Conservation (phyloP, 164 flowering plant genomes). For the Akebia trifoliata region DNA sequence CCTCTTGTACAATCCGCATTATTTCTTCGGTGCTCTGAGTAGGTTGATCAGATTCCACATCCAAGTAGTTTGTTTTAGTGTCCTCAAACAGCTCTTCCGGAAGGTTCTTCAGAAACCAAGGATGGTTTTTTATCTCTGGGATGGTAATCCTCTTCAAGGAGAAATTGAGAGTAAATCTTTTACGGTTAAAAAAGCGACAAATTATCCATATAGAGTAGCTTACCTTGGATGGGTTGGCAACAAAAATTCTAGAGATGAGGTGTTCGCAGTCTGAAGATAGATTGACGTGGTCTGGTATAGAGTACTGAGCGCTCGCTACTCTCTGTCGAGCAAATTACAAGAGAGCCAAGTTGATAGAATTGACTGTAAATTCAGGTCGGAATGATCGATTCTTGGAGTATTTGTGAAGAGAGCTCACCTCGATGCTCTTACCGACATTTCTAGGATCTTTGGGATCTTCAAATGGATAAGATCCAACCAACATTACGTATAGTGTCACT, state of each 20-base stretch:
- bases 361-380: background rate
- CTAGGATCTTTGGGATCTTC: conserved; percentile 8
- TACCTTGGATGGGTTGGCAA: conserved; percentile 64
- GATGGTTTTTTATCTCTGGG: conserved; percentile 58
- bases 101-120: conserved; percentile 63
- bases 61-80: conserved; percentile 37
- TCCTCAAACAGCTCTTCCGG: conserved; percentile 48
- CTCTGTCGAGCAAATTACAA: conserved; percentile 34
- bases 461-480: conserved; percentile 8
- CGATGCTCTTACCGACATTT: conserved; percentile 4
- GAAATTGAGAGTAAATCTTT: background rate
- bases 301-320: conserved; percentile 56
- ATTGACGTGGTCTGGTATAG: conserved; percentile 67
- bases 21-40: conserved; percentile 56
- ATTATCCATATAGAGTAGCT: background rate
- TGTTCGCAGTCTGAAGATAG: conserved; percentile 53
- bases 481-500: conserved; percentile 8
- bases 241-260: conserved; percentile 61
- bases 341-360: background rate
- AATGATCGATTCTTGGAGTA: background rate
- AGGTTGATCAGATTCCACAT: conserved; percentile 17
- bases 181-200: background rate
- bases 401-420: conserved; percentile 3
- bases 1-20: conserved; percentile 57
- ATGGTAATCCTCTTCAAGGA: conserved; percentile 57